Evolutionary conservation across 192 early-diverging fungal species (phyloP), one percentile per base, ranked within the genome.

Genomic region (Dissophora ornata): DNA sequence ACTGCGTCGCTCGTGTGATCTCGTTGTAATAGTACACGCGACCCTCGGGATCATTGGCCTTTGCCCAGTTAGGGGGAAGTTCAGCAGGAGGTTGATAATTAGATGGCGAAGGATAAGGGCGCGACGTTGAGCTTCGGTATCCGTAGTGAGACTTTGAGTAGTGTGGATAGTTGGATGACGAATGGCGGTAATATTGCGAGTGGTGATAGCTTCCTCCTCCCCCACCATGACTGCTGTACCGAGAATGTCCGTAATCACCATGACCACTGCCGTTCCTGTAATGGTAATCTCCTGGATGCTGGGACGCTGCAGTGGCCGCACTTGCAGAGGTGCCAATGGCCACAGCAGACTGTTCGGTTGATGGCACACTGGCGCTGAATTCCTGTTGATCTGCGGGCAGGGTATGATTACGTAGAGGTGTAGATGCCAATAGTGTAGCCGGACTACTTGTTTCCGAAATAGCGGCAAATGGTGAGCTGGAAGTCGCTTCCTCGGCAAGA

Each of bases 11-110:
- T 9, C 79, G 67, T 2, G 86, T 89, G 12, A 86, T 59, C 33
- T 67, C 61, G 57, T 89, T 83, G 53, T 83, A 87, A 56, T 87
- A 87, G 36, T 87, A 88, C 4, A 82, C 57, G 11, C 66, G 67
- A 10, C 83, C 83, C 24, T 86, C 82, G 11, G 80, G 52, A 54
- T 82, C 75, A 2, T 32, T 68, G 12, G 83, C 81, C 36, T 67
- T 77, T 22, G 67, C 58, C 87, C 87, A 88, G 41, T 85, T 80
- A 15, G 79, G 73, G 18, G 87, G 84, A 15, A 86, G 65, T 47
- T 80, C 73, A 15, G 52, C 45, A 22, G 66, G 47, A 26, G 54
- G 36, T 15, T 58, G 58, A 18, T 53, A 55, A n/a, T 16, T 38
- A 12, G 71, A 19, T 15, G 57, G 22, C 15, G 60, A 54, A 7